These are phyloP conservation scores for Pyrenochaeta sp. DNA, from an alignment of 2,329 filamentous ascomycete genomes.

Conservation along the genomic window DNA sequence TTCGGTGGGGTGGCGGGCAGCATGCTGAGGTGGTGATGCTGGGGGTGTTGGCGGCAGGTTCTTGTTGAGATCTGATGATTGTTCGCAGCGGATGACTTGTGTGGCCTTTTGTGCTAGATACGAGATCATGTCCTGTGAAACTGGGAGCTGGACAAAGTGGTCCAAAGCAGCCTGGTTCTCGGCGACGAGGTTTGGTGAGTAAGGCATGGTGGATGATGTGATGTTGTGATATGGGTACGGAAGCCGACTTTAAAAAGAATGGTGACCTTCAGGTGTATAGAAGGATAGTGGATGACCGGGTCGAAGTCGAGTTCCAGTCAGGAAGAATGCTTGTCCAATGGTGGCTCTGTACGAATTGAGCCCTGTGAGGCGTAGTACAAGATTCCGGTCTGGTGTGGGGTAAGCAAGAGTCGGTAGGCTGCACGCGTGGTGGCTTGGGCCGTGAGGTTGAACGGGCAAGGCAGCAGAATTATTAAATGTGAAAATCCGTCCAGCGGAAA, in stretches of 20 bases:
- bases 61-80: constrained; percentile 51
- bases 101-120: constrained; percentile 78
- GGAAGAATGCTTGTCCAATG: constrained; percentile 23
- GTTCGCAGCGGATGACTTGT: constrained; percentile 82
- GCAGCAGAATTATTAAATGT: constrained; percentile 38
- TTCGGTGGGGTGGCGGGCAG: constrained; percentile 58
- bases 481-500: constrained; percentile 34
- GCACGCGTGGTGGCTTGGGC: constrained; percentile 40
- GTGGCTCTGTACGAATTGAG: constrained; percentile 32
- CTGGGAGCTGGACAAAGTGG: constrained; percentile 80
- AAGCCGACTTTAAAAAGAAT: constrained; percentile 26
- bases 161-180: constrained; percentile 79
- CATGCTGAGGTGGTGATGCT: constrained; percentile 64
- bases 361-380: constrained; percentile 39
- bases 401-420: constrained; percentile 47
- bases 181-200: constrained; percentile 52
- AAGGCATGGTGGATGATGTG: constrained; percentile 52
- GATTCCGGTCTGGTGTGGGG: constrained; percentile 41
- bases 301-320: constrained; percentile 9
- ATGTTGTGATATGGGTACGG: constrained; percentile 16
- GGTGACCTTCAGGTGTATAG: constrained; percentile 11
- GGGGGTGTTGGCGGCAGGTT: constrained; percentile 67
- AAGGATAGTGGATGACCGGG: constrained; percentile 6
- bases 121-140: constrained; percentile 77
- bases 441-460: constrained; percentile 39